Evolutionary conservation across 2,329 filamentous ascomycete species (phyloP).

Genomic region (Metarhizium guizhouense): DNA sequence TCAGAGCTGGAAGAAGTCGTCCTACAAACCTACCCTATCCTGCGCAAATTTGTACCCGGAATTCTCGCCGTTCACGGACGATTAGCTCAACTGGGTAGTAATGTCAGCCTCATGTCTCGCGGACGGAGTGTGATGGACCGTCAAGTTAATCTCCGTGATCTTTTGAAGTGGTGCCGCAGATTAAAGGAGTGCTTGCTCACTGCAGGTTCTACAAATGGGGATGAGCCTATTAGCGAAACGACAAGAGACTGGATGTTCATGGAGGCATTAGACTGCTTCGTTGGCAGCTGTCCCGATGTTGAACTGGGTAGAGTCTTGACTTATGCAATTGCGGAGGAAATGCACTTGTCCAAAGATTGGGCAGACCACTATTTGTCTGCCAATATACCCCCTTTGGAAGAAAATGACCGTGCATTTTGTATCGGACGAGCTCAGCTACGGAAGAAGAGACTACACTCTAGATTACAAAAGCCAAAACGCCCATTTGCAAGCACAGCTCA

Average conservation of each 20-base stretch:
- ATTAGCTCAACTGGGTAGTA: constrained; percentile 41
- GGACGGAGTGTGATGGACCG: constrained; percentile 36
- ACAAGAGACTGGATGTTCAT: constrained; percentile 79
- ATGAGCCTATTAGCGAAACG: constrained; percentile 63
- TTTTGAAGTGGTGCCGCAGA: constrained; percentile 86
- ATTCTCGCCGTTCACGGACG: constrained; percentile 51
- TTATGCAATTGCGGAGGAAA: constrained; percentile 69
- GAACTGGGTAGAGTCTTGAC: constrained; percentile 52
- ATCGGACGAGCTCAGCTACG: constrained; percentile 59
- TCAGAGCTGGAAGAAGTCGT: constrained; percentile 71
- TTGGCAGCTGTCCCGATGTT: constrained; percentile 65
- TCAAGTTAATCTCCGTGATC: constrained; percentile 62
- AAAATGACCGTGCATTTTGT: constrained; percentile 45
- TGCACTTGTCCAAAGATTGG: constrained; percentile 77
- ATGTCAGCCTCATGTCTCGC: constrained; percentile 24
- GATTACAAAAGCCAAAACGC: constrained; percentile 42
- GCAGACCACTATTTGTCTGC: constrained; percentile 68
- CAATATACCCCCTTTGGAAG: constrained; percentile 62
- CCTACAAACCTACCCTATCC: constrained; percentile 56
- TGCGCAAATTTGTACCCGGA: constrained; percentile 52
- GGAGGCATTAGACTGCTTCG: constrained; percentile 89
- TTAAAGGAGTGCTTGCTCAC: constrained; percentile 56
- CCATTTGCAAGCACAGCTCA: constrained; percentile 86
- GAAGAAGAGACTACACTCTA: constrained; percentile 43
- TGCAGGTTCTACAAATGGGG: constrained; percentile 53